Percentiles rank a stretch among this genome's conserved stretches.
phyloP scores from a whole-genome alignment of 2,329 filamentous ascomycete species.

The Camptophora hylomeconis region DNA sequence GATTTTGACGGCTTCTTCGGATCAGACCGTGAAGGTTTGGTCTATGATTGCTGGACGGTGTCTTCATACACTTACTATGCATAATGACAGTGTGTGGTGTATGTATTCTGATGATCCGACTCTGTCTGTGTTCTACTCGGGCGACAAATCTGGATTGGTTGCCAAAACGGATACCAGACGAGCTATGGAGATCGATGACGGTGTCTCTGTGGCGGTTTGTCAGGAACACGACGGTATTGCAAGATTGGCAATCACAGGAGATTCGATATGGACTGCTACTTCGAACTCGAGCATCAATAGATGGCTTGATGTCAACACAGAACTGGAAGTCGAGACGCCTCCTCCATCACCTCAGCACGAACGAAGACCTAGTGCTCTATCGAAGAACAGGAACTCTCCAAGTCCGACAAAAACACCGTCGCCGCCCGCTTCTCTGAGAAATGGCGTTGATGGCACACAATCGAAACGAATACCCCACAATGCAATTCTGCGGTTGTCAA shows the following conservation, averaged over 20 bases:
- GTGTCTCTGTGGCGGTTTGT: constrained; percentile 75
- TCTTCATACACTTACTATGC: constrained; percentile 98
- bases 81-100: constrained; percentile 96
- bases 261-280: constrained; percentile 81
- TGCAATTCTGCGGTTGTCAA: constrained; percentile 70
- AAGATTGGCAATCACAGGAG: constrained; percentile 49
- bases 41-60: constrained; percentile 88
- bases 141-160: constrained; percentile 82
- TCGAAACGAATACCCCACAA: constrained; percentile 54
- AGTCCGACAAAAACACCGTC: constrained; percentile 21
- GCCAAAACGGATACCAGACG: constrained; percentile 87
- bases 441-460: constrained; percentile 16
- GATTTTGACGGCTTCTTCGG: constrained; percentile 86
- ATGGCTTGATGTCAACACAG: constrained; percentile 77
- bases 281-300: constrained; percentile 84
- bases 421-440: constrained; percentile 5
- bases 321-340: constrained; percentile 47
- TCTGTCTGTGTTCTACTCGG: constrained; percentile 85
- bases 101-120: constrained; percentile 78
- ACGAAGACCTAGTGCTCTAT: constrained; percentile 33
- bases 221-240: constrained; percentile 69
- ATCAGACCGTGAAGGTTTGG: constrained; percentile 97
- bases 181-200: constrained; percentile 67
- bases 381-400: constrained; percentile 12
- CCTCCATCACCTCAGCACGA: constrained; percentile 43